Percentiles rank a stretch among this genome's conserved stretches.
phyloP scores from a whole-genome alignment of 2,329 filamentous ascomycete genomes.

The Alternaria incomplexa region DNA sequence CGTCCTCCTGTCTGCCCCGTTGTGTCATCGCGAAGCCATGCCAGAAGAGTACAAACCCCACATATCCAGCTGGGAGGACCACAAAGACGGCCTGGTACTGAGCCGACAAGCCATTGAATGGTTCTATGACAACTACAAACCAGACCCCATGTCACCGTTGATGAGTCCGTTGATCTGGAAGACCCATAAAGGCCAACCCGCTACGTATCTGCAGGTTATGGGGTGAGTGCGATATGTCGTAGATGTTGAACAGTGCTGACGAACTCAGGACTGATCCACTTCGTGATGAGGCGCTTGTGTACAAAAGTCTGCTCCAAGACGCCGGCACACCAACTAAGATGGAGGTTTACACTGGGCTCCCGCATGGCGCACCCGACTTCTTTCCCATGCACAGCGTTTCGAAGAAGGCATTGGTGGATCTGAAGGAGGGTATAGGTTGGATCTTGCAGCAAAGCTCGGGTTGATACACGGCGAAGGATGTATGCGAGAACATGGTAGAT shows the following conservation, averaged over 20 bases:
- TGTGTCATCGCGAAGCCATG: not conserved
- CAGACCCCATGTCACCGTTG: conserved; percentile 37
- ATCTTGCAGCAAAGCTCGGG: conserved; percentile 31
- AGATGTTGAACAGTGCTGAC: not conserved
- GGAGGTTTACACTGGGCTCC: conserved; percentile 53
- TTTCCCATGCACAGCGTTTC: conserved; percentile 36
- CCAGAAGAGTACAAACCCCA: not conserved
- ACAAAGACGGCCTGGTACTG: not conserved
- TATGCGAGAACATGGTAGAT: not conserved
- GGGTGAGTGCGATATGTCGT: conserved; percentile 36
- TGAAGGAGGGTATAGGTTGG: conserved; percentile 45
- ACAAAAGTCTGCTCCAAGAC: conserved; percentile 18
- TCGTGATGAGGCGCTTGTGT: not conserved
- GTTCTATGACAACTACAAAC: conserved; percentile 32
- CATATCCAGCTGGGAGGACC: not conserved
- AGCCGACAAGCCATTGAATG: not conserved
- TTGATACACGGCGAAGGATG: not conserved
- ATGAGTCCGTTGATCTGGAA: conserved; percentile 31
- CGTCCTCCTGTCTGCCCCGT: not conserved
- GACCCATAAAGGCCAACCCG: conserved; percentile 46
- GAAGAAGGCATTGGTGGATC: conserved; percentile 35
- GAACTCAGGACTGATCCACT: not conserved
- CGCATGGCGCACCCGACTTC: conserved; percentile 50
- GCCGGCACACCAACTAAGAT: conserved; percentile 22
- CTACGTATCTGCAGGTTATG: conserved; percentile 58